Conservation (phyloP, 139 green algal genomes). For the Micractinium sp. region DNA sequence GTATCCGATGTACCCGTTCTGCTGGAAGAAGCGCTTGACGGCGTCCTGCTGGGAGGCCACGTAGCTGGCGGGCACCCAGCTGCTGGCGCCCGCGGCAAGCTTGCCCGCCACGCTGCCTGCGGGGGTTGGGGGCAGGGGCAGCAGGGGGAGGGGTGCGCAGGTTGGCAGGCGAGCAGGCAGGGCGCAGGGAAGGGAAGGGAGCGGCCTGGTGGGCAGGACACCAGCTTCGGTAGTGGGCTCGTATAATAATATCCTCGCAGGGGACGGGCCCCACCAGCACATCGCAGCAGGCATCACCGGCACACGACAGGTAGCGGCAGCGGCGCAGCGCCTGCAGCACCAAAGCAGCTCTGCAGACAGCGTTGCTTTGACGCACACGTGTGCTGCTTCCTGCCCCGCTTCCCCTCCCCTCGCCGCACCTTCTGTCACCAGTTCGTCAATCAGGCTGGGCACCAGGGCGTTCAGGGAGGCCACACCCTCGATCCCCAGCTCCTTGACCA, state of each 20-base stretch:
- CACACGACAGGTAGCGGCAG: too few relatives aligned
- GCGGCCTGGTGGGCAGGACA: too few relatives aligned
- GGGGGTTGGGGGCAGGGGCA: not conserved
- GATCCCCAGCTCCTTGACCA: conserved; percentile 55
- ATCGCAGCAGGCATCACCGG: not conserved
- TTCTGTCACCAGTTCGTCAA: conserved; percentile 61
- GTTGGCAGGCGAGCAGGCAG: not conserved
- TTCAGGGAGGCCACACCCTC: conserved; percentile 17
- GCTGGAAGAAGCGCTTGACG: conserved; percentile 78
- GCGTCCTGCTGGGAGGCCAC: conserved; percentile 67
- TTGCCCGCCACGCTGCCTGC: conserved; percentile 62
- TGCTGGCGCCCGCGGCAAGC: conserved; percentile 68
- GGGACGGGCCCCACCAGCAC: not conserved
- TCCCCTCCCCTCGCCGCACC: conserved; percentile 27
- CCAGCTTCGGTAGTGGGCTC: too few relatives aligned
- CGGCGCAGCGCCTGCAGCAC: too few relatives aligned
- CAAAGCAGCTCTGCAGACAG: too few relatives aligned
- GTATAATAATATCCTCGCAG: too few relatives aligned
- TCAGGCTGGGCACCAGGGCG: conserved; percentile 40
- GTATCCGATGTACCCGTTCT: conserved; percentile 86
- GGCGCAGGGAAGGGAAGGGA: too few relatives aligned
- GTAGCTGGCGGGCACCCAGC: conserved; percentile 77
- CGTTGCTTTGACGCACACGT: not conserved
- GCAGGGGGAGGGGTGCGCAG: too few relatives aligned
- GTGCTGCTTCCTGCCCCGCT: not conserved